Conservation (phyloP, 306 rosid species). For the Vigna reflexopilosa region DNA sequence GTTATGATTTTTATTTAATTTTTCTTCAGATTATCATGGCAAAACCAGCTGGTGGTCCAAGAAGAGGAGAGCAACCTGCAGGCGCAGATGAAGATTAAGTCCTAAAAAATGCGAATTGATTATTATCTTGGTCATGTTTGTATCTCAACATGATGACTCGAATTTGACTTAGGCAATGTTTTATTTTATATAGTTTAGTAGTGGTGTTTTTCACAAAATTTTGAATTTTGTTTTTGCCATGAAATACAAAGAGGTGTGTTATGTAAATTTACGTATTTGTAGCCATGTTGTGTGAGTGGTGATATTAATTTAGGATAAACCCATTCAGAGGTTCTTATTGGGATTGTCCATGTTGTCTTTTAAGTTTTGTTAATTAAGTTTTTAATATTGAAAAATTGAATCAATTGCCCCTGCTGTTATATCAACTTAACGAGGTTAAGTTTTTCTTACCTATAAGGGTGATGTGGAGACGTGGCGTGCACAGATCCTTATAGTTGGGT, state of each 20-base stretch:
- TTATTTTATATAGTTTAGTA: slow-evolving; percentile 30
- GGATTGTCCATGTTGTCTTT: too few species aligned
- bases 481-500: too few species aligned
- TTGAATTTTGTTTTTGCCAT: slow-evolving; percentile 41
- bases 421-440: too few species aligned
- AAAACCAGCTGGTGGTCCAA: slow-evolving; percentile 96
- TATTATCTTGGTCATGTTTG: slow-evolving; percentile 23
- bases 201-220: slow-evolving; percentile 40
- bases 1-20: background rate
- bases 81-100: slow-evolving; percentile 96
- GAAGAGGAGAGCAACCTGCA: slow-evolving; percentile 80
- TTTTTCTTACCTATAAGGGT: too few species aligned
- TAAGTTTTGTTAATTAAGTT: too few species aligned
- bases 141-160: slow-evolving; percentile 38
- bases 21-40: slow-evolving; percentile 84
- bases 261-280: slow-evolving; percentile 44
- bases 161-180: slow-evolving; percentile 41
- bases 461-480: too few species aligned
- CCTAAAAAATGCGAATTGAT: slow-evolving; percentile 32
- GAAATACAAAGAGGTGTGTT: background rate
- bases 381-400: too few species aligned
- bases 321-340: too few species aligned
- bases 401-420: too few species aligned
- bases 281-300: background rate
- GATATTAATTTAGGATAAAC: background rate